Evolutionary conservation across 345 rosid genomes (phyloP).

Genomic region (Geranium brycei): DNA sequence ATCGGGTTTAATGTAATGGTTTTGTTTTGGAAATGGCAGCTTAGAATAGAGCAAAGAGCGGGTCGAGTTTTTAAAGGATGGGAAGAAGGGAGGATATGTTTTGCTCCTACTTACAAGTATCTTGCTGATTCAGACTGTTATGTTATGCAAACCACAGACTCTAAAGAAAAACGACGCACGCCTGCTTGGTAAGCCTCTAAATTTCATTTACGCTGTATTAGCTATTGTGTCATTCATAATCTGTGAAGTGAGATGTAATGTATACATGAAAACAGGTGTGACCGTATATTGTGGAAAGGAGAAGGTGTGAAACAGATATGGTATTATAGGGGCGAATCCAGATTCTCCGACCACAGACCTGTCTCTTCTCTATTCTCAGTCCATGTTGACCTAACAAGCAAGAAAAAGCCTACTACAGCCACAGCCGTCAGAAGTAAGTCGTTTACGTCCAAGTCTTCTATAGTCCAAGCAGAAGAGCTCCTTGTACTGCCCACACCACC

Average conservation of each 20-base stretch:
- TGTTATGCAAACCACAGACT: conserved; percentile 38
- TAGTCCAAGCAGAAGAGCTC: conserved; percentile 71
- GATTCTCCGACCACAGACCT: conserved; percentile 94
- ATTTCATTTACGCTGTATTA: no score
- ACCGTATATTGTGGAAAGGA: conserved; percentile 84
- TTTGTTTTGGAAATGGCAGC: conserved; percentile 25
- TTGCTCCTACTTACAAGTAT: conserved; percentile 94
- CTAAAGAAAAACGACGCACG: conserved; percentile 58
- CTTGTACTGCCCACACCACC: conserved; percentile 28
- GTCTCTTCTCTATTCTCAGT: conserved; percentile 69
- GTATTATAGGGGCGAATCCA: conserved; percentile 76
- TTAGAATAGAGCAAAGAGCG: conserved; percentile 55
- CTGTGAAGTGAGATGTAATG: background rate
- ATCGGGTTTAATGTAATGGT: background rate
- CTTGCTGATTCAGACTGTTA: conserved; percentile 52
- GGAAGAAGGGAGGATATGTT: conserved; percentile 74
- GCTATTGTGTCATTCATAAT: background rate
- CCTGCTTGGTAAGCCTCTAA: conserved; percentile 73
- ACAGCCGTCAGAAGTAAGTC: conserved; percentile 8
- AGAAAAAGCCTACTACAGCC: conserved; percentile 10
- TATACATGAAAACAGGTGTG: conserved; percentile 52
- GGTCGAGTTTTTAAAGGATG: conserved; percentile 78
- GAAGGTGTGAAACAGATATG: conserved; percentile 62
- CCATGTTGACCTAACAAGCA: conserved; percentile 21
- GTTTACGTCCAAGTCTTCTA: conserved; percentile 20